Base-by-base conservation (phyloP, 202 grass and related monocot genomes). In the Zoysia matrella region DNA sequence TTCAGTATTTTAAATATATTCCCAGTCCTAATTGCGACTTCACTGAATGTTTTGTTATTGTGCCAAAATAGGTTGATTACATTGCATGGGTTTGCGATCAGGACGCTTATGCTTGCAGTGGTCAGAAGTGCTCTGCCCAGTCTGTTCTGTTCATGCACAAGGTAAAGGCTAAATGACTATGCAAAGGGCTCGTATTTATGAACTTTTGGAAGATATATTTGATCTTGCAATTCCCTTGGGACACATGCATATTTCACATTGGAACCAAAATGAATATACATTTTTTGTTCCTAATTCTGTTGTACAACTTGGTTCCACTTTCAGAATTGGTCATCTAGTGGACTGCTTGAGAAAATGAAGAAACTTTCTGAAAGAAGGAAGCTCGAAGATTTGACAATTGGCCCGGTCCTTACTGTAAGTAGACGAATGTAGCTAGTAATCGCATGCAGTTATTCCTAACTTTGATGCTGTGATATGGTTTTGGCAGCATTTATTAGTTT, bases 71-170 rank as follows among this genome's bases (percentile, higher is more conserved):
- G 96, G 92, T 93, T 54, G 92, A 95, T 90, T 98, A 95, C 71
- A 90, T 98, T 67, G 83, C 91, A 83, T 98, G 92, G 96, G 96
- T 98, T 81, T 98, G 96, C 3, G 96, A 98, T 76, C 96, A 98
- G 88, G 96, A 98, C 92, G 96, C 96, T 57, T 95, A 98, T 83
- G 92, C 96, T 85, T 98, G 96, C 68, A 95, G 92, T 52, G 92
- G 96, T 75, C 96, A 98, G 76, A 98, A 98, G 68, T 98, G 96
- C 85, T 98, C 96, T 89, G 92, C 92, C 81, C 95, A 98, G 80
- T 95, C 92, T 76, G 91, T 98, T 78, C 80, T 98, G 61, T 98
- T 93, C 65, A 87, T 98, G 87, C 95, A 98, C 85, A 90, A 98
- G 90, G 95, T 95, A 85, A 75, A 60, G 54, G 71, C 22, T 76